Evolutionary conservation across 306 rosid species (phyloP).

Genomic region (Crotalaria pallida): DNA sequence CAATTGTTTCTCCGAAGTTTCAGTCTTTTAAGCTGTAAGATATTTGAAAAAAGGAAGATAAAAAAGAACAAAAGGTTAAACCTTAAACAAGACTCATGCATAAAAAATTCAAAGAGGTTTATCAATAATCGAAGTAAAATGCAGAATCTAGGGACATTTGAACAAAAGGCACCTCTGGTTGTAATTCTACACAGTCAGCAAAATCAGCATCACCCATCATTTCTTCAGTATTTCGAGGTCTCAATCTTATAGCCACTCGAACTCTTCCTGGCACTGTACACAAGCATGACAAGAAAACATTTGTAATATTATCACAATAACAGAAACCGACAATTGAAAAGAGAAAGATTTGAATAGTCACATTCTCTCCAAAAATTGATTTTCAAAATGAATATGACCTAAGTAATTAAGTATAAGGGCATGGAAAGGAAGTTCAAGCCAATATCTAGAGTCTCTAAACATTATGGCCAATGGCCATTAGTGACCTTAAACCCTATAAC

Average conservation of each 20-base stretch:
- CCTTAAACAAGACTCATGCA: background rate
- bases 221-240: constrained; percentile 66
- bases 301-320: background rate
- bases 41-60: background rate
- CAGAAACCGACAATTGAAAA: background rate
- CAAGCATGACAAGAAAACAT: background rate
- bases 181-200: constrained; percentile 69
- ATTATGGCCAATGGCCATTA: background rate
- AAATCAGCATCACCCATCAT: constrained; percentile 57
- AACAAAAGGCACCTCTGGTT: constrained; percentile 45
- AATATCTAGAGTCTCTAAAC: background rate
- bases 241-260: constrained; percentile 65
- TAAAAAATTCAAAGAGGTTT: background rate
- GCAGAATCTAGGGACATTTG: background rate
- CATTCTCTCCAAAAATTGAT: background rate
- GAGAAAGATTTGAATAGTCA: background rate
- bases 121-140: background rate
- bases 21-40: constrained; percentile 54
- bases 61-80: constrained; percentile 5
- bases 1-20: constrained; percentile 71
- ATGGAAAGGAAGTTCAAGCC: background rate
- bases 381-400: background rate
- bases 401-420: background rate
- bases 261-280: constrained; percentile 60
- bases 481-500: background rate